A percentile compares a stretch with the other conserved stretches of the same genome.
Conservation (phyloP, 139 green algal species). For the Coelastrella sp. region DNA sequence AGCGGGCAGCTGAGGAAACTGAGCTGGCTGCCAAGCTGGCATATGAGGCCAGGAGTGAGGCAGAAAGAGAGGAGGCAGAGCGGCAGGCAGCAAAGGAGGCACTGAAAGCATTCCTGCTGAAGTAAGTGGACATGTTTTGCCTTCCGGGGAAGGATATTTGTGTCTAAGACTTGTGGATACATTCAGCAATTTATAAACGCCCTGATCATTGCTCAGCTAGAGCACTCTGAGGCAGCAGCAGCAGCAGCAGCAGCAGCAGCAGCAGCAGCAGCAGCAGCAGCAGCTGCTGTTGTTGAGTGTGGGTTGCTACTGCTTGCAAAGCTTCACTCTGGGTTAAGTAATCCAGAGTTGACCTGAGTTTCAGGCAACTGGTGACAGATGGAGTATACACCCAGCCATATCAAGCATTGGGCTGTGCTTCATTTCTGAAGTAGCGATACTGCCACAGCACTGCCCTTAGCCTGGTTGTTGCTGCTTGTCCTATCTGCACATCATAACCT, state of each 20-base stretch:
- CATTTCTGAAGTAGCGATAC: no score
- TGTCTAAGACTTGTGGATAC: background rate
- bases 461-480: background rate
- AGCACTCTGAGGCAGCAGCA: background rate
- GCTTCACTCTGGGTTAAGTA: no score
- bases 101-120: conserved; percentile 50
- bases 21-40: conserved; percentile 46
- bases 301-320: background rate
- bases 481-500: no score
- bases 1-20: conserved; percentile 30
- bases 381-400: no score
- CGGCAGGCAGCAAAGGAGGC: conserved; percentile 37
- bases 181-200: background rate
- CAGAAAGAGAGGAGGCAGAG: conserved; percentile 38
- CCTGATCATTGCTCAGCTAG: background rate
- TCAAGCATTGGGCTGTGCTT: no score
- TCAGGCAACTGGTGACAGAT: no score
- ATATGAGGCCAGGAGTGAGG: conserved; percentile 22
- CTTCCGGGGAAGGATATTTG: background rate
- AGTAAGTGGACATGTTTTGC: background rate
- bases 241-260: background rate
- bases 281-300: background rate
- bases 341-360: no score
- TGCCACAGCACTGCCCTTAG: no score
- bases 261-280: background rate